Percentiles rank a stretch among this genome's conserved stretches.
Conservation (phyloP, 2,329 filamentous ascomycete species). For the Raffaelea arxii region DNA sequence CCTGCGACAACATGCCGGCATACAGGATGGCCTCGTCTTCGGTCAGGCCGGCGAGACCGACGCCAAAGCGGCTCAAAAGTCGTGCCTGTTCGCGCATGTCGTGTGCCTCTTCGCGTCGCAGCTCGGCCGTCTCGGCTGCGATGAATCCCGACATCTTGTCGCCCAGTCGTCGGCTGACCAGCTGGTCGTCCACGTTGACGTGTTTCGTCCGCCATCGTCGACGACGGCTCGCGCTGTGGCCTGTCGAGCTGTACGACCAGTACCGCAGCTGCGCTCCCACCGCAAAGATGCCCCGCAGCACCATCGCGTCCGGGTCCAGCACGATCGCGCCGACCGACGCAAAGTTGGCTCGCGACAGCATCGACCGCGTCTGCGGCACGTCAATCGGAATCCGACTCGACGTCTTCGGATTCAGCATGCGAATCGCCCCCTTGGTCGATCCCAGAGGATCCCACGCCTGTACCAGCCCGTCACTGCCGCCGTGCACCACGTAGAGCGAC, state of each 20-base stretch:
- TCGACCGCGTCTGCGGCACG: constrained; percentile 40
- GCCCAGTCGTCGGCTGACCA: constrained; percentile 44
- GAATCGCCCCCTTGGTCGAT: constrained; percentile 66
- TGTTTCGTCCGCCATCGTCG: constrained; percentile 71
- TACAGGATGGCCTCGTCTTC: constrained; percentile 58
- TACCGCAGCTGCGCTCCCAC: constrained; percentile 82
- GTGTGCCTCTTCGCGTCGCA: constrained; percentile 62
- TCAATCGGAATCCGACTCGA: constrained; percentile 74
- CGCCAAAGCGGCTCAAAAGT: constrained; percentile 72
- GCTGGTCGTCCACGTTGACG: constrained; percentile 43
- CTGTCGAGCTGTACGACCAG: constrained; percentile 83
- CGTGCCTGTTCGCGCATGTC: constrained; percentile 58
- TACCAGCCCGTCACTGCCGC: constrained; percentile 87
- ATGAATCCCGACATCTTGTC: constrained; percentile 74
- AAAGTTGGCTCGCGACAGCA: constrained; percentile 61
- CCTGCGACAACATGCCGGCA: constrained; percentile 56
- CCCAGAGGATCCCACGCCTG: constrained; percentile 96
- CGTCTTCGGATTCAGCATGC: constrained; percentile 79
- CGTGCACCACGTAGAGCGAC: constrained; percentile 81
- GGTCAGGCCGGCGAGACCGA: constrained; percentile 59
- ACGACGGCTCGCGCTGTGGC: constrained; percentile 63
- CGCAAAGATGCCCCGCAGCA: constrained; percentile 76
- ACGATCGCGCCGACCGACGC: constrained; percentile 75
- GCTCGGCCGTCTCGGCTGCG: constrained; percentile 71
- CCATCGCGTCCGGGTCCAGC: constrained; percentile 78